Conservation (phyloP, 2,329 filamentous ascomycete genomes). For the Cladobotryum mycophilum region DNA sequence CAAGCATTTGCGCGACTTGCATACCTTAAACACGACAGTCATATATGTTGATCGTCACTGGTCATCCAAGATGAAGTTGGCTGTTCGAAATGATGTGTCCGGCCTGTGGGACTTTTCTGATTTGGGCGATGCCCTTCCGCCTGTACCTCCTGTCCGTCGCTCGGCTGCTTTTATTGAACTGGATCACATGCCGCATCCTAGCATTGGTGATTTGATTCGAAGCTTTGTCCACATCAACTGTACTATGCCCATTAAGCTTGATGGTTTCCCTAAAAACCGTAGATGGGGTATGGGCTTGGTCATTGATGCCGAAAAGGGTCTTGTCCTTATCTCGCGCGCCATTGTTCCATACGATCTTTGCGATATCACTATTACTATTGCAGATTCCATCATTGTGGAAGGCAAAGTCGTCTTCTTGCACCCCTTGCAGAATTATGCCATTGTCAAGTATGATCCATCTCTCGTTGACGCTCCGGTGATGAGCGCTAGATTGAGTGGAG, state of each 20-base stretch:
- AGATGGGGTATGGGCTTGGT: constrained; percentile 95
- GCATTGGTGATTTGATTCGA: constrained; percentile 86
- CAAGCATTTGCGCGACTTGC: constrained; percentile 89
- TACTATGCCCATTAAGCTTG: constrained; percentile 89
- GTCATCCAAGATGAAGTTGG: constrained; percentile 90
- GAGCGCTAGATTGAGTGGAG: constrained; percentile 74
- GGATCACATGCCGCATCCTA: constrained; percentile 78
- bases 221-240: constrained; percentile 93
- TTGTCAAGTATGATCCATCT: constrained; percentile 88
- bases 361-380: constrained; percentile 92
- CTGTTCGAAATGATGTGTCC: constrained; percentile 80
- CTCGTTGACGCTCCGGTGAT: constrained; percentile 92
- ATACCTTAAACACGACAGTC: constrained; percentile 89
- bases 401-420: constrained; percentile 95
- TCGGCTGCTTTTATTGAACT: constrained; percentile 90
- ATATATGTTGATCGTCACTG: constrained; percentile 92
- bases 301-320: constrained; percentile 92
- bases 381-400: constrained; percentile 90
- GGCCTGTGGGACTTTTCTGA: constrained; percentile 94
- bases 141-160: constrained; percentile 62
- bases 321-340: constrained; percentile 89
- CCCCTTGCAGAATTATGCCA: constrained; percentile 91
- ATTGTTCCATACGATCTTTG: constrained; percentile 95
- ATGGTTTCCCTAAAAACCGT: constrained; percentile 92
- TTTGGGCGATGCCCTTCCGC: constrained; percentile 72